A percentile compares a stretch with the other conserved stretches of the same genome.
Evolutionary conservation across 2,329 filamentous ascomycete species (phyloP).

Genomic region (Pyricularia sp.): DNA sequence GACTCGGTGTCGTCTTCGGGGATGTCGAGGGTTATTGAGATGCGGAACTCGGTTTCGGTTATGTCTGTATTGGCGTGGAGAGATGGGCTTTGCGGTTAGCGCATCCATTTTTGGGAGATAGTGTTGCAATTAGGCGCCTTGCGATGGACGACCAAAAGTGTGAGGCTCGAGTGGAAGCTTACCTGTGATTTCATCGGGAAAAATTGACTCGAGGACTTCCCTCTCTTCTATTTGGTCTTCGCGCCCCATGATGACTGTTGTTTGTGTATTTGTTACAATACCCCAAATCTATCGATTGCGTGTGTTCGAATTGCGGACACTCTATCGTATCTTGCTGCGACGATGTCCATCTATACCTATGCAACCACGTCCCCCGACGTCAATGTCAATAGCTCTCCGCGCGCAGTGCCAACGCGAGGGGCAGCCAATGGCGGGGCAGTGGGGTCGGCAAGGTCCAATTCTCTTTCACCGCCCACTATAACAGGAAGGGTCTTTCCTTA

Average conservation of each 20-base stretch:
- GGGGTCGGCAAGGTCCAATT: not conserved
- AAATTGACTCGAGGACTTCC: slow-evolving; percentile 96
- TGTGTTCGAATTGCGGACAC: not conserved
- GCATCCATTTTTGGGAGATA: not conserved
- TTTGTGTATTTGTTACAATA: not conserved
- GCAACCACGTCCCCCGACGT: not conserved
- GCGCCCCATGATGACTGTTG: slow-evolving; percentile 42
- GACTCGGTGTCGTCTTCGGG: slow-evolving; percentile 47
- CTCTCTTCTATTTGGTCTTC: slow-evolving; percentile 95
- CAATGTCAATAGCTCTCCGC: not conserved
- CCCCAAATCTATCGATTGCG: not conserved
- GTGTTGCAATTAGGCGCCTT: not conserved
- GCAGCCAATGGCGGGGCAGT: not conserved
- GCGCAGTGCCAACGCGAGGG: not conserved
- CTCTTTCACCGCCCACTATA: slow-evolving; percentile 8
- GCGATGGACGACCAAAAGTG: not conserved
- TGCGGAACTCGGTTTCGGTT: slow-evolving; percentile 79
- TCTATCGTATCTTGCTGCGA: not conserved
- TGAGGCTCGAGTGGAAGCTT: no score
- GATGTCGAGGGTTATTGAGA: slow-evolving; percentile 77
- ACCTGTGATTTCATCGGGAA: slow-evolving; percentile 96
- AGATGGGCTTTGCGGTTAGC: not conserved
- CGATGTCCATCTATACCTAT: not conserved
- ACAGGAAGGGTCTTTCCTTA: not conserved
- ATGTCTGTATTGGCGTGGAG: slow-evolving; percentile 51